Base-by-base conservation (phyloP, 257 asterid species). In the Gardenia jasminoides region DNA sequence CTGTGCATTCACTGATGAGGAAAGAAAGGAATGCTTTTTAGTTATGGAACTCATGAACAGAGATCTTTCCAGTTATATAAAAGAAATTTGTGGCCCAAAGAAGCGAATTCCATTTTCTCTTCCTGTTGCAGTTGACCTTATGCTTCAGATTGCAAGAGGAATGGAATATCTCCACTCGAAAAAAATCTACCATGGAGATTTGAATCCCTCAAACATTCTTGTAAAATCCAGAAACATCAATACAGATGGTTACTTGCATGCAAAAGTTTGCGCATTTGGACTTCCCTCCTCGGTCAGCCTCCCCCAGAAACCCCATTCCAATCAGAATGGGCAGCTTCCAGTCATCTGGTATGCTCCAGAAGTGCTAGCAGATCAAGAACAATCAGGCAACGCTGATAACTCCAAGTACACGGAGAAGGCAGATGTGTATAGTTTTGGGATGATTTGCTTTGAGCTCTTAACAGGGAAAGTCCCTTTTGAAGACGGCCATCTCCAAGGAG, bases 81-180 rank as follows among this genome's bases (percentile, higher is more conserved):
- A 85, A 80, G 99, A 94, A 76, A 72, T 76, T 1, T 83, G 89
- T 7, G 96, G 97, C 48, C 88, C 94, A 54, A 89, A 87, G 74
- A 93, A 90, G 78, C 85, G 93, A 0, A 74, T 90, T 6, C 97
- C 99, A 0, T 94, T 94, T 79, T 83, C 97, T 20, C 86, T 94
- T 28, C 93, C 93, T 0, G 92, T 81, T 19, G 94, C 97, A 0
- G 88, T 89, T n/a, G 98, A 93, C 76, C 86, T 91, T 31, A 90
- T 94, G 93, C 88, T 93, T 85, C 99, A 94, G 79, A 91, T 94
- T 76, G 98, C 99, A 28, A 85, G 97, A 82, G 99, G 99, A 36
- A 93, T 93, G 97, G 99, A 94, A 69, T 94, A 93, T 84, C 92
- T 94, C 56, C 99, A 94, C 80, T 86, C 96, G 0, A 88, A 86